phyloP scores from a whole-genome alignment of 2,329 filamentous ascomycete species.

The Pseudogymnoascus sp. region DNA sequence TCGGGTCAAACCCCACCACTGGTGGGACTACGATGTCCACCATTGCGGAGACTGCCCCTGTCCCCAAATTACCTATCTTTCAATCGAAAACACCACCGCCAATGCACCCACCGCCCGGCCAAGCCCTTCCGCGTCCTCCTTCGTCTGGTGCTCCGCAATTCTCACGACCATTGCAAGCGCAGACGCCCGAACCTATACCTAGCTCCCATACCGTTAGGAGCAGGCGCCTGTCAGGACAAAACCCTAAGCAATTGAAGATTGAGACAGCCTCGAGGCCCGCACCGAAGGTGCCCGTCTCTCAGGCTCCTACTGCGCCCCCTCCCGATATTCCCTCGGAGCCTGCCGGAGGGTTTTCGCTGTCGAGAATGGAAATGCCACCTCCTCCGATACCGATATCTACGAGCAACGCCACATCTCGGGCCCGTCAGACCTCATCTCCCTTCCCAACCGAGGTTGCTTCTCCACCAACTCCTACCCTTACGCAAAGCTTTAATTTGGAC shows the following conservation, averaged over 20 bases:
- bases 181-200: neutral
- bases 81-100: conserved; percentile 21
- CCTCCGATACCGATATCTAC: conserved; percentile 17
- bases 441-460: conserved; percentile 23
- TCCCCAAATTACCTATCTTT: conserved; percentile 23
- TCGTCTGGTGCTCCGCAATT: conserved; percentile 35
- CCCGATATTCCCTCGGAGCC: neutral
- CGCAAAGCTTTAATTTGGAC: conserved; percentile 23
- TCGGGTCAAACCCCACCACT: conserved; percentile 63
- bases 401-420: conserved; percentile 9
- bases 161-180: conserved; percentile 18
- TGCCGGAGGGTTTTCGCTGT: conserved; percentile 14
- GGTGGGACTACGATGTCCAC: conserved; percentile 62
- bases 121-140: conserved; percentile 35
- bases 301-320: neutral
- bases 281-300: conserved; percentile 10
- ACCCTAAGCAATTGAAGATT: conserved; percentile 77
- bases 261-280: conserved; percentile 50
- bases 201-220: conserved; percentile 53
- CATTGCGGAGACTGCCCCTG: conserved; percentile 49
- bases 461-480: conserved; percentile 28
- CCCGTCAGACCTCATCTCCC: conserved; percentile 24
- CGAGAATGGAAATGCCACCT: conserved; percentile 24
- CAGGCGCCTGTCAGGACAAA: conserved; percentile 72
- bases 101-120: conserved; percentile 21